A percentile compares a stretch with the other conserved stretches of the same genome.
phyloP scores from a whole-genome alignment of 371 early-diverging fungal genomes.

The Apophysomyces elegans region DNA sequence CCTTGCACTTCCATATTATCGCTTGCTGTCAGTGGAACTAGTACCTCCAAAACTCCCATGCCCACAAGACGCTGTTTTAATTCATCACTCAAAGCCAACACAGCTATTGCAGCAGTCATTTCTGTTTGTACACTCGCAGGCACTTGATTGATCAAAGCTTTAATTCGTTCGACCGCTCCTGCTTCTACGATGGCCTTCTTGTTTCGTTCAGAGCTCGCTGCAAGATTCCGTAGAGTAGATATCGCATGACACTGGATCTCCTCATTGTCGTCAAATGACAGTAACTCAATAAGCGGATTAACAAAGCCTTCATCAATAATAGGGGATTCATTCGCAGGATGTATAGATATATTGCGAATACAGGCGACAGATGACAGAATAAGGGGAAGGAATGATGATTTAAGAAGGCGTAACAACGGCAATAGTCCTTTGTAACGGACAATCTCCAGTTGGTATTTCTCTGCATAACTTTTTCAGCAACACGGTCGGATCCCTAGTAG shows the following conservation, averaged over 20 bases:
- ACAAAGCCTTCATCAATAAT: slow-evolving; percentile 86
- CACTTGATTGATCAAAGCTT: slow-evolving; percentile 62
- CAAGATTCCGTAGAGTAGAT: slow-evolving; percentile 85
- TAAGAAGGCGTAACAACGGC: slow-evolving; percentile 74
- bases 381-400: slow-evolving; percentile 78
- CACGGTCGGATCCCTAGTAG: neutral
- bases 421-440: slow-evolving; percentile 81
- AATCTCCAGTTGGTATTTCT: slow-evolving; percentile 86
- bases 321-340: slow-evolving; percentile 84
- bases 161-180: slow-evolving; percentile 81
- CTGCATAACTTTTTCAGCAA: slow-evolving; percentile 32
- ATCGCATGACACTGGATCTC: slow-evolving; percentile 90
- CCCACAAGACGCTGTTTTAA: slow-evolving; percentile 73
- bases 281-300: slow-evolving; percentile 71
- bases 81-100: slow-evolving; percentile 82
- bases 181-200: slow-evolving; percentile 80
- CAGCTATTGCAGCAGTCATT: slow-evolving; percentile 89
- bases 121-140: slow-evolving; percentile 76
- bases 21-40: slow-evolving; percentile 74
- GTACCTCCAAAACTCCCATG: slow-evolving; percentile 65
- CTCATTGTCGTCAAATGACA: slow-evolving; percentile 76
- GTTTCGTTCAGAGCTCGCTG: slow-evolving; percentile 82
- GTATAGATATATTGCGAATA: slow-evolving; percentile 92
- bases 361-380: slow-evolving; percentile 92
- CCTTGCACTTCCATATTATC: slow-evolving; percentile 78